Base-by-base conservation (phyloP, 1,139 yeast genomes). In the Debaryomycetaceae sp. region DNA sequence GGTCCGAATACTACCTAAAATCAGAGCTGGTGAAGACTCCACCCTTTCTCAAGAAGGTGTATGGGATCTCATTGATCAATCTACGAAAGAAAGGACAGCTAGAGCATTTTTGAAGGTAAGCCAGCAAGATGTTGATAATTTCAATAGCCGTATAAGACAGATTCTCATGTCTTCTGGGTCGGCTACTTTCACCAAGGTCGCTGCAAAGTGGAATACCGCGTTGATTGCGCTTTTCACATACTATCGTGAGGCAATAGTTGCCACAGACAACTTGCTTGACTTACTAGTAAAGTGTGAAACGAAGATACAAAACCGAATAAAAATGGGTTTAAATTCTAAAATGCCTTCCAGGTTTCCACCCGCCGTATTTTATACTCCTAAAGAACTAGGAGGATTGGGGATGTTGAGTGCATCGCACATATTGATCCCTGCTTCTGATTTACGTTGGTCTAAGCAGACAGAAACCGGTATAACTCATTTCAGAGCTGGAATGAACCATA, bases 341-440 rank as follows among this genome's bases (percentile, higher is more conserved):
- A 94, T 94, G 99, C 99, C 99, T 0, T 83, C 96, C 0, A 74
- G 99, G 40, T 94, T 94, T 65, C 99, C 99, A 3, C 99, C 98
- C 0, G 98, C 97, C 2, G 98, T 94, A 1, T 94, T 94, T 52
- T 94, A 94, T 58, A 88, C 98, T 0, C 98, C 98, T 0, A 92
- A 89, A 52, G 99, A 94, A 58, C 67, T 94, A 7, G 98, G 99
- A 38, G 99, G 99, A 30, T 67, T 94, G 35, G 98, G 98, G 15
- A 94, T 94, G 98, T 70, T 94, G 18, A 87, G 96, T 70, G 98
- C 98, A 0, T 87, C 96, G 13, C 98, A 94, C 59, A 87, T 92
- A 38, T 70, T 92, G 49, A 92, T 94, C 49, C 98, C 98, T 0
- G 87, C 95, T 0, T 84, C 96, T 4, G 98, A 92, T 60, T 68